Evolutionary conservation across 805 yeast species (phyloP).

Genomic region (Citeromyces matritensis): DNA sequence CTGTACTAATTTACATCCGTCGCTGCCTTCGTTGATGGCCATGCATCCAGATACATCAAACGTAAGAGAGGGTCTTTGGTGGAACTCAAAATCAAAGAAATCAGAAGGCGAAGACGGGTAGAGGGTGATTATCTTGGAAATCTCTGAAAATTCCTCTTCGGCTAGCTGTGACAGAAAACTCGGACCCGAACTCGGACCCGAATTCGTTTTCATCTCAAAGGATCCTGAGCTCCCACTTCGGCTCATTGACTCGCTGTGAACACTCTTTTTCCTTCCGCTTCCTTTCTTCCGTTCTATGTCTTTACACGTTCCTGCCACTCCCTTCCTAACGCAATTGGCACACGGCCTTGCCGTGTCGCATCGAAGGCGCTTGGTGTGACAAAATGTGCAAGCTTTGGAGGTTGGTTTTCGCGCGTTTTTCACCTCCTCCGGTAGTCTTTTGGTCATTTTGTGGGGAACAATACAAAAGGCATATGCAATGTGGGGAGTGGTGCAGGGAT

Average conservation of each 20-base stretch:
- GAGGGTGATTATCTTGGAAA: slow-evolving; percentile 4
- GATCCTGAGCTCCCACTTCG: not conserved
- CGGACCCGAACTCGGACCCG: not conserved
- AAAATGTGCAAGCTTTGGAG: slow-evolving; percentile 54
- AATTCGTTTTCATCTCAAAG: not conserved
- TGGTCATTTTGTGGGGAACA: slow-evolving; percentile 31
- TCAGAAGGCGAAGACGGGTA: slow-evolving; percentile 7
- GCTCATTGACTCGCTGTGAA: not conserved
- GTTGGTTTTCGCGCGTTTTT: slow-evolving; percentile 46
- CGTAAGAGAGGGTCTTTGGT: slow-evolving; percentile 14
- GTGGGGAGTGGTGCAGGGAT: no score
- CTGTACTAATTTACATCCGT: slow-evolving; percentile 33
- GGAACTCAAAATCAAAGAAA: slow-evolving; percentile 11
- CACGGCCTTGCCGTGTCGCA: slow-evolving; percentile 63
- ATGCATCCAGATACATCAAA: slow-evolving; percentile 21
- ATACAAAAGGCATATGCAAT: not conserved
- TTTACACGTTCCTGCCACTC: slow-evolving; percentile 34
- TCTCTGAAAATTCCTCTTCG: slow-evolving; percentile 7
- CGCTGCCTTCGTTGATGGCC: slow-evolving; percentile 35
- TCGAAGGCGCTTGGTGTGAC: slow-evolving; percentile 61
- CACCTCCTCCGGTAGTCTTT: slow-evolving; percentile 35
- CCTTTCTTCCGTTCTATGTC: slow-evolving; percentile 33
- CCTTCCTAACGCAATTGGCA: slow-evolving; percentile 51
- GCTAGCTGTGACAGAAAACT: slow-evolving; percentile 4
- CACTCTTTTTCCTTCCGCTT: not conserved